Conservation (phyloP, 768 basidiomycete genomes). For the Calocera cornea region DNA sequence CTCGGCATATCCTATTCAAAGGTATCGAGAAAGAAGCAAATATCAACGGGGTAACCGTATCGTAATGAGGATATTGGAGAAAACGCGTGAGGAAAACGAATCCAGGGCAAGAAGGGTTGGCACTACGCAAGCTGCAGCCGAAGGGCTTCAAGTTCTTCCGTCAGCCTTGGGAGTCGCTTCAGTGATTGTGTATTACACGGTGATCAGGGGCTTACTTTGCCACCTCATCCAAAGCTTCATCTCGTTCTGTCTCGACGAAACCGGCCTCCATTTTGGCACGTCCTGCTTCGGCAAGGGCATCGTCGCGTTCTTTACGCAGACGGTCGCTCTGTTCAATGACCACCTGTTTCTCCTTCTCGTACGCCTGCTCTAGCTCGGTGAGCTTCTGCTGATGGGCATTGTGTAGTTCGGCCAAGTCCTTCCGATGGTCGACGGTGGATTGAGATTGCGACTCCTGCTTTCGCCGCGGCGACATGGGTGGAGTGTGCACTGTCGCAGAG, state of each 20-base stretch:
- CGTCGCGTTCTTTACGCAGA: not conserved
- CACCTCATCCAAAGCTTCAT: not conserved
- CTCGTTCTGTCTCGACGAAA: not conserved
- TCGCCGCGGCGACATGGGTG: slow-evolving; percentile 16
- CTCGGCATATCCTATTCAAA: too few relatives aligned
- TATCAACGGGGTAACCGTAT: too few relatives aligned
- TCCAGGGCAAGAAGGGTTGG: not conserved
- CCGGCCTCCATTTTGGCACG: not conserved
- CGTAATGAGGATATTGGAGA: not conserved
- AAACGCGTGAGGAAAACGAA: not conserved
- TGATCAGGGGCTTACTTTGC: not conserved
- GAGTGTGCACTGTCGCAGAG: slow-evolving; percentile 38
- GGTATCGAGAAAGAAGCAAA: too few relatives aligned
- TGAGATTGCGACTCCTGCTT: not conserved
- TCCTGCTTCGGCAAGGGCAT: not conserved
- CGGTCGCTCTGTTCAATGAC: not conserved
- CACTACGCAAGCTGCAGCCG: not conserved
- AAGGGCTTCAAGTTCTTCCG: not conserved
- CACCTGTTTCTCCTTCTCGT: not conserved
- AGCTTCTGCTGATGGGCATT: not conserved
- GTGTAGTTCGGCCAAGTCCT: not conserved
- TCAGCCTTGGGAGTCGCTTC: not conserved
- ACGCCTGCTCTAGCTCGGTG: not conserved
- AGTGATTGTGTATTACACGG: not conserved
- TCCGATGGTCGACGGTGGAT: not conserved